Percentiles rank a stretch among this genome's conserved stretches.
These are phyloP conservation scores for Colletotrichum theobromicola DNA, from an alignment of 2,329 filamentous ascomycete species.

Conservation along the genomic window DNA sequence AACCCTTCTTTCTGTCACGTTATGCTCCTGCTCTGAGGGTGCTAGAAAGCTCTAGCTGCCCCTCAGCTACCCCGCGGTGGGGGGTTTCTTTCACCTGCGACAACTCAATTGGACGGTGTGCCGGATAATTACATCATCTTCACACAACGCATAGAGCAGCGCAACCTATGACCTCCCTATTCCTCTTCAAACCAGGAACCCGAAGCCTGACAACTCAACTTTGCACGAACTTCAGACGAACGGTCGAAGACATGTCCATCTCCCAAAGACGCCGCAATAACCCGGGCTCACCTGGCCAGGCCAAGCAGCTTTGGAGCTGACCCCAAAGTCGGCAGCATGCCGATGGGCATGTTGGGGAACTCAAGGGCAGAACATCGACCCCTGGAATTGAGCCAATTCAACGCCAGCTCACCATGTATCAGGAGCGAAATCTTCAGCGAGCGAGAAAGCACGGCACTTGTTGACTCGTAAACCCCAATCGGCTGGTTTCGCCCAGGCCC, in stretches of 20 bases:
- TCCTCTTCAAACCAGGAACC: background rate
- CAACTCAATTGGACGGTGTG: constrained; percentile 8
- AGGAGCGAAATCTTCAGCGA: background rate
- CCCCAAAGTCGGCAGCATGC: background rate
- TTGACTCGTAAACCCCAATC: background rate
- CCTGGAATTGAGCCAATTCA: background rate
- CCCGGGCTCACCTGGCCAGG: background rate
- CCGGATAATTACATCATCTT: constrained; percentile 19
- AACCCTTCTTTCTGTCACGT: background rate
- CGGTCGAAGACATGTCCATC: background rate
- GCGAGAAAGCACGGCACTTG: background rate
- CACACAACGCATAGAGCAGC: background rate
- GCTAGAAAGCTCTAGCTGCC: constrained; percentile 9
- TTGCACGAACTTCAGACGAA: background rate
- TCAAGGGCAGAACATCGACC: background rate
- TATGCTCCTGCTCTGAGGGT: background rate
- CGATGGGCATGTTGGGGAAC: background rate
- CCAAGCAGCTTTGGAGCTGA: background rate
- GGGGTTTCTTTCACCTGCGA: background rate
- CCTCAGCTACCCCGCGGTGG: constrained; percentile 19
- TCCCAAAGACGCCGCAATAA: background rate
- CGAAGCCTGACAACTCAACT: background rate
- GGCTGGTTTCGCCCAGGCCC: background rate
- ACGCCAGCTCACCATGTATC: background rate
- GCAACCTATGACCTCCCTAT: background rate